These are phyloP conservation scores for Endocarpon pusillum DNA, from an alignment of 495 filamentous ascomycete genomes.

Conservation along the genomic window DNA sequence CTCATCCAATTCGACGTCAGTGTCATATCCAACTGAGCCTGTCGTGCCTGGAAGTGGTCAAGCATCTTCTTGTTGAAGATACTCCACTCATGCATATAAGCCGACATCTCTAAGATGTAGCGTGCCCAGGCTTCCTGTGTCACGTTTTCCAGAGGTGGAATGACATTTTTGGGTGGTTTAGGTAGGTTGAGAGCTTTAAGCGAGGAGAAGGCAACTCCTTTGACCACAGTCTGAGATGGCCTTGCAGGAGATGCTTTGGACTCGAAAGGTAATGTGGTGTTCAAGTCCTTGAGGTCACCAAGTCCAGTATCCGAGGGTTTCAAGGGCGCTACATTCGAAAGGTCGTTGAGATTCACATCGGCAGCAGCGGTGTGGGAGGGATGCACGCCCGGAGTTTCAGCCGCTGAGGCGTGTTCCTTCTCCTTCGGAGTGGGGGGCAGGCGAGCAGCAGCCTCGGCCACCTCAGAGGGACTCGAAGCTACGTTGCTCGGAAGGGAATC, in stretches of 20 bases:
- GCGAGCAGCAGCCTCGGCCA: slow-evolving; percentile 8
- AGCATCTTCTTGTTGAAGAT: slow-evolving; percentile 46
- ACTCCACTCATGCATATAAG: slow-evolving; percentile 56
- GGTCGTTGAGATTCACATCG: slow-evolving; percentile 36
- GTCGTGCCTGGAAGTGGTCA: slow-evolving; percentile 46
- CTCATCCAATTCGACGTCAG: slow-evolving; percentile 40
- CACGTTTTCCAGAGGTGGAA: slow-evolving; percentile 15
- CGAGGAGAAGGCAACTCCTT: too few relatives aligned
- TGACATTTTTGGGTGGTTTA: slow-evolving; percentile 39
- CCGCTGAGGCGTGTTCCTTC: slow-evolving; percentile 11
- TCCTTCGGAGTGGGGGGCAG: slow-evolving; percentile 9
- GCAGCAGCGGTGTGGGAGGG: slow-evolving; percentile 19
- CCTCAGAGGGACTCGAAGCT: slow-evolving; percentile 10
- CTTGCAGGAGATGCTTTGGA: slow-evolving; percentile 37
- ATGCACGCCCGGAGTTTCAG: slow-evolving; percentile 7
- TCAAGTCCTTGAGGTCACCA: slow-evolving; percentile 46
- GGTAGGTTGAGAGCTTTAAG: slow-evolving; percentile 38
- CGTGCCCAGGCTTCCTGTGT: slow-evolving; percentile 32
- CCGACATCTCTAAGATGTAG: slow-evolving; percentile 44
- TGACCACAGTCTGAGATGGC: too few relatives aligned
- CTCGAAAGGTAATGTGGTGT: slow-evolving; percentile 52
- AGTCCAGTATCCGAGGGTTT: slow-evolving; percentile 36
- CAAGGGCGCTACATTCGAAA: slow-evolving; percentile 52
- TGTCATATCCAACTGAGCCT: slow-evolving; percentile 31
- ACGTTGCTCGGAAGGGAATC: background rate